Base-by-base conservation (phyloP, 106 monocot species). In the Allium sativum region DNA sequence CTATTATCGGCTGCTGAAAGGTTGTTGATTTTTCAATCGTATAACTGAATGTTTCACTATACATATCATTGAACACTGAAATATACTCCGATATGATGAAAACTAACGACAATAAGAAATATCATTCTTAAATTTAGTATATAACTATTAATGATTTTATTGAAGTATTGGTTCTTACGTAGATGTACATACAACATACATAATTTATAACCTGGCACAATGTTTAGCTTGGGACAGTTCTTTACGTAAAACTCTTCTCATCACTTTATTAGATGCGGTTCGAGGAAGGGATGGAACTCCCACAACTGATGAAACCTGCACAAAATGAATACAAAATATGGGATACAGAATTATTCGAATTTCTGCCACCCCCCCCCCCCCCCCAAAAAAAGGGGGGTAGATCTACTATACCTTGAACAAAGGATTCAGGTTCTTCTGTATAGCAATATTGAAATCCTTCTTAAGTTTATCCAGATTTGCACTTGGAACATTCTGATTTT, bases 261-360 rank as follows among this genome's bases (percentile, higher is more conserved):
- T 91, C 48, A 96, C 87, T 73, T 96, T 96, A 59, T 96, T 95
- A 20, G 95, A 84, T 12, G 90, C 90, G 54, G 95, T 96, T 71
- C 95, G 78, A 18, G 95, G 90, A 64, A 96, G 90, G 15, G 79
- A 81, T 44, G 83, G 79, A 10, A 90, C 77, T 10, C 52, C 50
- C 18, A 87, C 72, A 53, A 91, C 82, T 53, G 74, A 79, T 46
- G 86, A 79, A 71, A 87, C 90, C 94, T 95, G 78, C 52, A 80
- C 40, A 15, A 47, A 47, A 48, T 20, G 42, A 3, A 6, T 53
- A 59, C 16, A 58, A 18, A 16, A 16, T 42, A 47, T 46, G 4
- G 52, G 12, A 43, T 16, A 21, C 42, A 41, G 16, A 57, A 50
- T 17, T 75, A 9, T 12, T n/a, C 44, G 7, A 48, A 19, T n/a